These are phyloP conservation scores for Cladosporium sp. DNA, from an alignment of 2,329 filamentous ascomycete genomes.

Conservation along the genomic window DNA sequence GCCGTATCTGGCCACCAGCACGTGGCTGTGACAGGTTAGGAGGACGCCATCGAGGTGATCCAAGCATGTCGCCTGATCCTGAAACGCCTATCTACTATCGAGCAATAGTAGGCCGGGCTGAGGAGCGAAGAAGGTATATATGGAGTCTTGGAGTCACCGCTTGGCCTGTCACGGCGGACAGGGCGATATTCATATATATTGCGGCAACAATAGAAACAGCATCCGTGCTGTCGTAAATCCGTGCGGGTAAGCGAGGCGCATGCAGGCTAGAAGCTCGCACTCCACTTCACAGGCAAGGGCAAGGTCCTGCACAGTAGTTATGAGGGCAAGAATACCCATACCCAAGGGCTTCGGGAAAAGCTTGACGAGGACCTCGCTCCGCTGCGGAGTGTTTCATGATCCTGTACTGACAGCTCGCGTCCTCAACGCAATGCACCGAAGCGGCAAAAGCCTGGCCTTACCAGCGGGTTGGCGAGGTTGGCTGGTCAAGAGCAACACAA, in stretches of 20 bases:
- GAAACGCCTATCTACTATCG: neutral
- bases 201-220: conserved; percentile 3
- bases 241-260: neutral
- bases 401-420: neutral
- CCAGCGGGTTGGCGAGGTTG: no score
- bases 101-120: neutral
- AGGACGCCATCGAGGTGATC: neutral
- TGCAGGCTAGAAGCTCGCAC: neutral
- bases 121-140: neutral
- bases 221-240: neutral
- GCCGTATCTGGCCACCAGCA: neutral
- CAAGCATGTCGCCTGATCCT: neutral
- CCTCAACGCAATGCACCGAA: neutral
- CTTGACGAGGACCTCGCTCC: conserved; percentile 2
- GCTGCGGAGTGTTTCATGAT: neutral
- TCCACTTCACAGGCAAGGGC: neutral
- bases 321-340: neutral
- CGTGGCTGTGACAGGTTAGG: neutral
- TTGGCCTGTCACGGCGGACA: neutral
- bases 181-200: conserved; percentile 1
- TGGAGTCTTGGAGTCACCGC: neutral
- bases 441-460: neutral
- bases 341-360: neutral
- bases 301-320: neutral
- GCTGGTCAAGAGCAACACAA: neutral